Evolutionary conservation across 2,329 filamentous ascomycete genomes (phyloP), one percentile per base, ranked within the genome.

Genomic region (Talaromyces sp.): DNA sequence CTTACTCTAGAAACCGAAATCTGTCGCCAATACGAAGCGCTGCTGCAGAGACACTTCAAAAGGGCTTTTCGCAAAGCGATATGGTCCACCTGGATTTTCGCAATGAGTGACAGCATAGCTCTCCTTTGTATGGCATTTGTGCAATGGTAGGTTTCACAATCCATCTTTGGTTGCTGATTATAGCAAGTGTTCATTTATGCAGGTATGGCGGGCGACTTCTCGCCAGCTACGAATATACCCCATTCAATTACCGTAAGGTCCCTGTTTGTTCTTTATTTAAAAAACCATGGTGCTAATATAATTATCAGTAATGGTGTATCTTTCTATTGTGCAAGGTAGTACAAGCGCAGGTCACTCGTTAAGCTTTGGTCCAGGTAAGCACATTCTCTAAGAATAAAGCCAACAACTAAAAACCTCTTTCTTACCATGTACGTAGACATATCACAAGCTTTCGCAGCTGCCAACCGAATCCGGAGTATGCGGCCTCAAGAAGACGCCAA

Each of bases 1-100:
- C 68, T 84, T 29, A 79, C 81, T 0, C 69, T 82, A 6, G 81
- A 84, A 38, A 38, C 35, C 35, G 35, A 38, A 17, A 38, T 38
- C 35, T 38, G 35, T 17, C 35, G 35, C 14, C 35, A 38, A n/a
- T 38, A 38, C 17, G 35, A 38, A 38, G 5, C 35, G 17, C 17
- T n/a, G 6, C 7, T 38, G 14, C 35, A 38, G 35, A n/a, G 7
- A 5, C 35, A 38, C 17, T 38, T 8, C 35, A 38, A 38, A 38
- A 38, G n/a, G 14, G 35, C 35, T n/a, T 38, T 38, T 38, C 35
- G 35, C 35, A 38, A 38, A 38, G 35, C 35, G 35, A 5, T 38
- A 8, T 38, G n/a, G 14, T 38, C 35, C 6, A 38, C 35, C 17
- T 38, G 17, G 14, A 38, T 13, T 38, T 38, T 38, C n/a, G 35